Evolutionary conservation across 192 early-diverging fungal genomes (phyloP).

Genomic region (Entomortierella lignicola): DNA sequence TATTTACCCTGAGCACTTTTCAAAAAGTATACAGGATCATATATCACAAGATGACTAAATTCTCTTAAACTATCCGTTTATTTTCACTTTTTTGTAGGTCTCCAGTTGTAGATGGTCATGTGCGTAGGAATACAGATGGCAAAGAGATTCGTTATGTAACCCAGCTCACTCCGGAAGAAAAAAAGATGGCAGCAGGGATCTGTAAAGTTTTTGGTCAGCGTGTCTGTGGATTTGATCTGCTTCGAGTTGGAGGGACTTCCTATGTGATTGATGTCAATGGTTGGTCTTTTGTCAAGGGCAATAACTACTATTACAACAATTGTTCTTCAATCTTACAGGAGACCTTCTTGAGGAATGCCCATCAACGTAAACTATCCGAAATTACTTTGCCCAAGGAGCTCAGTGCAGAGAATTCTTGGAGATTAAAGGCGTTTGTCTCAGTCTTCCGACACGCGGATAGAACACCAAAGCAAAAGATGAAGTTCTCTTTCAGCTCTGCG

Average conservation of each 20-base stretch:
- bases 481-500: slow-evolving; percentile 80
- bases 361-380: slow-evolving; percentile 64
- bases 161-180: slow-evolving; percentile 80
- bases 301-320: slow-evolving; percentile 89
- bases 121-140: slow-evolving; percentile 92
- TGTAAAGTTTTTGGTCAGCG: slow-evolving; percentile 88
- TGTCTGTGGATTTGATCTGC: slow-evolving; percentile 93
- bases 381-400: slow-evolving; percentile 66
- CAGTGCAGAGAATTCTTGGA: slow-evolving; percentile 87
- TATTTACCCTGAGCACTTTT: neutral
- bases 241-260: slow-evolving; percentile 81
- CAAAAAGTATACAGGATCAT: neutral
- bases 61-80: neutral
- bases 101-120: slow-evolving; percentile 93
- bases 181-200: slow-evolving; percentile 77
- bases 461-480: slow-evolving; percentile 98
- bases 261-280: slow-evolving; percentile 98
- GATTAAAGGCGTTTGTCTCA: slow-evolving; percentile 91
- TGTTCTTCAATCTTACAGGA: slow-evolving; percentile 81
- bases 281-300: slow-evolving; percentile 98
- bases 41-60: too few species aligned
- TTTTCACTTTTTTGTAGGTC: slow-evolving; percentile 61
- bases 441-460: slow-evolving; percentile 97
- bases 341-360: slow-evolving; percentile 77
- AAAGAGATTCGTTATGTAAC: slow-evolving; percentile 95